Evolutionary conservation across 2,329 filamentous ascomycete genomes (phyloP).

Genomic region (Scedosporium apiospermum): DNA sequence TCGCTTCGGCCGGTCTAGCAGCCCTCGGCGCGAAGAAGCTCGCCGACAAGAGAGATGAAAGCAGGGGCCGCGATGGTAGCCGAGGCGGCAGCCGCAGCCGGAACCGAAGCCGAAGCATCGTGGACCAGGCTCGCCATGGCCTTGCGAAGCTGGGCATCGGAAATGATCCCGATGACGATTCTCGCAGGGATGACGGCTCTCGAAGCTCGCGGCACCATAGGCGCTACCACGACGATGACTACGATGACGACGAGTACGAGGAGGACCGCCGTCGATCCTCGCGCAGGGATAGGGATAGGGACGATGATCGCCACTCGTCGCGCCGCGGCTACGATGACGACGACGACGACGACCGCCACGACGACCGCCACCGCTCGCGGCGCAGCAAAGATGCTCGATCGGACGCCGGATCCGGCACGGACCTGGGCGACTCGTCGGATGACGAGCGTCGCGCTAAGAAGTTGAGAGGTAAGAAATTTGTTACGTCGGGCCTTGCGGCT

Average conservation of each 20-base stretch:
- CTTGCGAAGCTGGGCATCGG: slow-evolving; percentile 54
- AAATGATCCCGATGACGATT: slow-evolving; percentile 31
- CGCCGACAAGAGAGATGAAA: slow-evolving; percentile 18
- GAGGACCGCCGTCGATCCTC: slow-evolving; percentile 30
- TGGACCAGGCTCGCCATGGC: slow-evolving; percentile 50
- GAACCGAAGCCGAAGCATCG: slow-evolving; percentile 58
- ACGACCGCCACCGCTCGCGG: slow-evolving; percentile 32
- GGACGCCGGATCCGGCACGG: slow-evolving; percentile 41
- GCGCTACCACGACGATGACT: slow-evolving; percentile 29
- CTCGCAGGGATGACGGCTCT: slow-evolving; percentile 27
- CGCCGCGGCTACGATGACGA: slow-evolving; percentile 12
- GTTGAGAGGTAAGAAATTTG: slow-evolving; percentile 53
- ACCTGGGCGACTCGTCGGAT: slow-evolving; percentile 48
- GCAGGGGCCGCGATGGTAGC: slow-evolving; percentile 40
- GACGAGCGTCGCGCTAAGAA: slow-evolving; percentile 45
- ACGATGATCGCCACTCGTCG: slow-evolving; percentile 20
- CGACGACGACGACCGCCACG: slow-evolving; percentile 32
- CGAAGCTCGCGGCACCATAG: slow-evolving; percentile 25
- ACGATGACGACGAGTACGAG: slow-evolving; percentile 34
- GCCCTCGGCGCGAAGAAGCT: slow-evolving; percentile 54
- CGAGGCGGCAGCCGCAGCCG: slow-evolving; percentile 45
- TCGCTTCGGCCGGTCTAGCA: slow-evolving; percentile 53
- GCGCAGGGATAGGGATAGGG: slow-evolving; percentile 19
- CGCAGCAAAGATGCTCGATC: slow-evolving; percentile 31
- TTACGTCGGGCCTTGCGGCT: slow-evolving; percentile 46